phyloP scores from a whole-genome alignment of 1,139 yeast genomes.

The Taphrina wiesneri region DNA sequence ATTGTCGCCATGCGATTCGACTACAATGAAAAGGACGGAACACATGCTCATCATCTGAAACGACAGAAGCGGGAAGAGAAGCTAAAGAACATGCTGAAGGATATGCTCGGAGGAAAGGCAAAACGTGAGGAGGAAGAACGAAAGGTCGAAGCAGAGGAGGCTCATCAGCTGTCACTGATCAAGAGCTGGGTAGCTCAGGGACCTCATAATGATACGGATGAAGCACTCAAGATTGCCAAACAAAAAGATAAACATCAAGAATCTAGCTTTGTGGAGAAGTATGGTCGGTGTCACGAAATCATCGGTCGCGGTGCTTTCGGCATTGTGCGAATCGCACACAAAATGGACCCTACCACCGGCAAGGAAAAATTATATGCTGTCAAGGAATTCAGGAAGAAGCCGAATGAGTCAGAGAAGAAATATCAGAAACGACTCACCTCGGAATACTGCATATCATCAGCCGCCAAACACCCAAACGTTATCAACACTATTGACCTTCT shows the following conservation, averaged over 20 bases:
- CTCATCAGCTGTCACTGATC: slow-evolving; percentile 63
- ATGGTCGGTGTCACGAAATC: slow-evolving; percentile 77
- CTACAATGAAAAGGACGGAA: slow-evolving; percentile 51
- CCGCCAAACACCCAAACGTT: slow-evolving; percentile 75
- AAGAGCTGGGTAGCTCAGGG: slow-evolving; percentile 77
- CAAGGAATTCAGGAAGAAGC: slow-evolving; percentile 67
- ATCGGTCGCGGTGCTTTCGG: slow-evolving; percentile 84
- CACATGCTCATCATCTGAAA: slow-evolving; percentile 75
- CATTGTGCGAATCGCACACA: slow-evolving; percentile 70
- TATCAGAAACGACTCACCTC: slow-evolving; percentile 74
- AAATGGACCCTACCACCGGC: slow-evolving; percentile 49
- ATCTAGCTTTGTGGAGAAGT: slow-evolving; percentile 57
- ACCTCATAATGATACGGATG: slow-evolving; percentile 19
- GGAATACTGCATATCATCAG: slow-evolving; percentile 82
- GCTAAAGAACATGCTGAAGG: slow-evolving; percentile 80
- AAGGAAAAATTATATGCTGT: slow-evolving; percentile 69
- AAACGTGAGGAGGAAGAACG: slow-evolving; percentile 48
- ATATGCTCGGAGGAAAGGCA: slow-evolving; percentile 55
- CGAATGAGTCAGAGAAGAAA: slow-evolving; percentile 58
- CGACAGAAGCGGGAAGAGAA: slow-evolving; percentile 86
- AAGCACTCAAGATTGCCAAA: slow-evolving; percentile 44
- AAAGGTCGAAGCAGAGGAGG: slow-evolving; percentile 63
- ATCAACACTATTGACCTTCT: slow-evolving; percentile 82
- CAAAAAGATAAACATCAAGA: slow-evolving; percentile 47
- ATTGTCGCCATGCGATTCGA: slow-evolving; percentile 27